phyloP scores from a whole-genome alignment of 208 protist species.

The Leishmania aethiopica region DNA sequence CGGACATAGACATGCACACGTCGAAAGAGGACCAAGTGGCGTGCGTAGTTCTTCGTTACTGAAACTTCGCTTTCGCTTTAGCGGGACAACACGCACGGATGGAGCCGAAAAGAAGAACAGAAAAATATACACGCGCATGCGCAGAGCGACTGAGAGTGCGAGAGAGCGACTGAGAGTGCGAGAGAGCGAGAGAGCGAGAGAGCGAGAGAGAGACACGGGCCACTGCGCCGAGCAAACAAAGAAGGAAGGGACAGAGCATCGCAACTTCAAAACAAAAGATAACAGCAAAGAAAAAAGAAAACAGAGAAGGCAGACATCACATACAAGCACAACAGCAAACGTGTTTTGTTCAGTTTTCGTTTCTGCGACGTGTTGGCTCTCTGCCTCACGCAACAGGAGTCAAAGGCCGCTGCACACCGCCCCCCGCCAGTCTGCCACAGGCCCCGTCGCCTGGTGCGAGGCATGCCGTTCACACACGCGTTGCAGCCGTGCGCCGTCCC shows the following conservation, averaged over 20 bases:
- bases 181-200: not conserved
- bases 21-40: not conserved
- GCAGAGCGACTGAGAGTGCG: not conserved
- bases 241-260: not conserved
- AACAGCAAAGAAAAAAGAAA: not conserved
- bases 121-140: not conserved
- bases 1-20: not conserved
- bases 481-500: not conserved
- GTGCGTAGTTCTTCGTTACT: not conserved
- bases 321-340: not conserved
- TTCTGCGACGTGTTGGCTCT: too few relatives aligned
- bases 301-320: not conserved
- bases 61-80: not conserved
- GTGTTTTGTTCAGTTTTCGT: conserved; percentile 5
- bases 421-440: not conserved
- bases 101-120: not conserved
- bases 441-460: not conserved
- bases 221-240: not conserved
- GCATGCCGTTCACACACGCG: not conserved
- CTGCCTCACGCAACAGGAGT: not conserved
- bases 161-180: not conserved
- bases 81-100: not conserved
- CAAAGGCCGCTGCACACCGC: not conserved
- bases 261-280: not conserved
- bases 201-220: not conserved